These are phyloP conservation scores for Citrus maxima DNA, from an alignment of 345 rosid genomes.

Conservation along the genomic window DNA sequence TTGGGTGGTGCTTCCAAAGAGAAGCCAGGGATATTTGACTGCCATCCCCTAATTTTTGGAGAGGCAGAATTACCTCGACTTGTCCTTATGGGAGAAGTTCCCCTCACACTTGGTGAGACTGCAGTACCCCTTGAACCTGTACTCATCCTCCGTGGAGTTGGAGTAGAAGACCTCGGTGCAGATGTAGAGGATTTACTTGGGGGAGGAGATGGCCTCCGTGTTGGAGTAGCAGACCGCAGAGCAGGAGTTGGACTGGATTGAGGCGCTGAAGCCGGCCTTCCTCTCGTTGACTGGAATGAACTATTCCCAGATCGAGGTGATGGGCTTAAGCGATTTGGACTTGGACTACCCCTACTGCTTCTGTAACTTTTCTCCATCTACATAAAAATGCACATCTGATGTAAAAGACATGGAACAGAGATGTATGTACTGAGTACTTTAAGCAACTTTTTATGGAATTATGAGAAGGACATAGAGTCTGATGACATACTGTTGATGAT, in stretches of 20 bases:
- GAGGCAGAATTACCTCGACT: constrained; percentile 85
- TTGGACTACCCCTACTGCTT: constrained; percentile 93
- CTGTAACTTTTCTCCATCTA: constrained; percentile 93
- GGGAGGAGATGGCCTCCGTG: constrained; percentile 74
- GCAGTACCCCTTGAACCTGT: constrained; percentile 42
- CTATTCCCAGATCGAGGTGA: constrained; percentile 73
- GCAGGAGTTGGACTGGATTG: constrained; percentile 64
- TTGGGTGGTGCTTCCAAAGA: constrained; percentile 97
- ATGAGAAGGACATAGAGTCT: background rate
- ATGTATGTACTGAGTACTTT: background rate
- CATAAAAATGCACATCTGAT: constrained; percentile 14
- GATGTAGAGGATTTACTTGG: constrained; percentile 59
- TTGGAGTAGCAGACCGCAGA: constrained; percentile 55
- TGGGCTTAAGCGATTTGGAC: constrained; percentile 92
- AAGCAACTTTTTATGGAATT: background rate
- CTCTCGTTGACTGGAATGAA: constrained; percentile 66
- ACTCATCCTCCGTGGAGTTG: constrained; percentile 73
- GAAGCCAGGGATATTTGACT: constrained; percentile 88
- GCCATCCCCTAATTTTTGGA: constrained; percentile 91
- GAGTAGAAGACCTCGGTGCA: constrained; percentile 71
- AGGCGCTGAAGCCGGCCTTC: constrained; percentile 80
- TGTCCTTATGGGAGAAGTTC: constrained; percentile 68
- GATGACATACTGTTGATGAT: constrained; percentile 77
- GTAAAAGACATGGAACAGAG: background rate
- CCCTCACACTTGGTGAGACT: constrained; percentile 54